These are phyloP conservation scores for Phytopythium montanum DNA, from an alignment of 352 stramenopile genomes.

Conservation along the genomic window DNA sequence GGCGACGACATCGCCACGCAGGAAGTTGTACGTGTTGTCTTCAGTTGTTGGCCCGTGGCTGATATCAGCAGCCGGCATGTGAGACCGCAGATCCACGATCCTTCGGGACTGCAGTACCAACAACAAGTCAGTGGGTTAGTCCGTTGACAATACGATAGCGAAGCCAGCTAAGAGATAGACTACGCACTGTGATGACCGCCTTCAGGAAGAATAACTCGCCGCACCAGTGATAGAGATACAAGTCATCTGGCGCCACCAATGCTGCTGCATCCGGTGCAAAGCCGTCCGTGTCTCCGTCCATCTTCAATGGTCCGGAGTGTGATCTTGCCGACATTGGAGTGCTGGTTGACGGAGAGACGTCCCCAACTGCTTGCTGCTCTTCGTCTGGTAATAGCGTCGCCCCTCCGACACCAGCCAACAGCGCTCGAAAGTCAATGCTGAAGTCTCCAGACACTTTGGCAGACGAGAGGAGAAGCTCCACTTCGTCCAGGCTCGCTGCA, in stretches of 20 bases:
- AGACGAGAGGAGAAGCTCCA: constrained; percentile 27
- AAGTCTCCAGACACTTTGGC: constrained; percentile 41
- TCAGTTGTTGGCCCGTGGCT: constrained; percentile 27
- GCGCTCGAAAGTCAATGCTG: constrained; percentile 35
- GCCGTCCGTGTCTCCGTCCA: not conserved
- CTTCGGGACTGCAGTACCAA: constrained; percentile 14
- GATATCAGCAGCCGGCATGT: constrained; percentile 12
- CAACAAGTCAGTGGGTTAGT: not conserved
- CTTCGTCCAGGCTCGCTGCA: constrained; percentile 6
- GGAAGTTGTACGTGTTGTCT: constrained; percentile 23
- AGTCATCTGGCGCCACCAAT: constrained; percentile 28
- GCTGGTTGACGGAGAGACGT: not conserved
- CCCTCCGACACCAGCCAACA: constrained; percentile 24
- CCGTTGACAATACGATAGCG: not conserved
- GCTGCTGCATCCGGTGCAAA: not conserved
- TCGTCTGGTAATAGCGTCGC: constrained; percentile 28
- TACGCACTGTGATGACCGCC: constrained; percentile 37
- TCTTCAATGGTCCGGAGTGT: not conserved
- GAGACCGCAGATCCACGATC: constrained; percentile 17
- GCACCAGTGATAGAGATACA: constrained; percentile 55
- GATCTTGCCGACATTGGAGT: constrained; percentile 1
- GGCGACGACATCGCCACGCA: not conserved
- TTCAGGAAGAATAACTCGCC: constrained; percentile 65
- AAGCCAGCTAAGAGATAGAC: not conserved
- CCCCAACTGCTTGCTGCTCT: not conserved